Evolutionary conservation across 1,139 yeast genomes (phyloP).

Genomic region (Entelexis sorbosivorans): DNA sequence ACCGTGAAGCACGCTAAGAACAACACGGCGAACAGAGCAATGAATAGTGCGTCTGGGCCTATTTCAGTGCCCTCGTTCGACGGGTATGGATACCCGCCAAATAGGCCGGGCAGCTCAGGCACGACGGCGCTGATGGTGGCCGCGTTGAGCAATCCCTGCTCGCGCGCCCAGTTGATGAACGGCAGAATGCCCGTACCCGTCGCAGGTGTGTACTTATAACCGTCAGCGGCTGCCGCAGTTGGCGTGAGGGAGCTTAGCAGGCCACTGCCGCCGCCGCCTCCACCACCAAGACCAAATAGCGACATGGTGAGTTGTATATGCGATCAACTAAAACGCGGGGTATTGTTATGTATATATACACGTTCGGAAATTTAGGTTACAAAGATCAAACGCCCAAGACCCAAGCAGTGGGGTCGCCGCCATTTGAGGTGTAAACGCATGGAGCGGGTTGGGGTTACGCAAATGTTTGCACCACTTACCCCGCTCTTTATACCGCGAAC

Average conservation of each 20-base stretch:
- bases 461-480: slow-evolving; percentile 1
- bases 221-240: slow-evolving; percentile 14
- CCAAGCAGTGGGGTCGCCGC: not conserved
- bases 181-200: slow-evolving; percentile 35
- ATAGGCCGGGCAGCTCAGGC: slow-evolving; percentile 40
- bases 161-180: slow-evolving; percentile 28
- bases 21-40: slow-evolving; percentile 44
- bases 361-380: slow-evolving; percentile 1
- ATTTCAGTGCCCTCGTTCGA: slow-evolving; percentile 16
- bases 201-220: slow-evolving; percentile 20
- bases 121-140: slow-evolving; percentile 29
- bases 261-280: slow-evolving; percentile 13
- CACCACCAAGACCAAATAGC: slow-evolving; percentile 50
- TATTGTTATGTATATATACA: not conserved
- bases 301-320: slow-evolving; percentile 26
- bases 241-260: slow-evolving; percentile 16
- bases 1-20: slow-evolving; percentile 40
- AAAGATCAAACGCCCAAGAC: not conserved
- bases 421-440: not conserved
- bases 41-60: slow-evolving; percentile 56
- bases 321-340: not conserved
- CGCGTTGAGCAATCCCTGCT: slow-evolving; percentile 28
- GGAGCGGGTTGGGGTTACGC: slow-evolving; percentile 1
- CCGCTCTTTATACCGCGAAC: slow-evolving; percentile 1
- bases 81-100: slow-evolving; percentile 51